Evolutionary conservation across 345 rosid species (phyloP), one percentile per base, ranked within the genome.

Genomic region (Ceriops zippeliana): DNA sequence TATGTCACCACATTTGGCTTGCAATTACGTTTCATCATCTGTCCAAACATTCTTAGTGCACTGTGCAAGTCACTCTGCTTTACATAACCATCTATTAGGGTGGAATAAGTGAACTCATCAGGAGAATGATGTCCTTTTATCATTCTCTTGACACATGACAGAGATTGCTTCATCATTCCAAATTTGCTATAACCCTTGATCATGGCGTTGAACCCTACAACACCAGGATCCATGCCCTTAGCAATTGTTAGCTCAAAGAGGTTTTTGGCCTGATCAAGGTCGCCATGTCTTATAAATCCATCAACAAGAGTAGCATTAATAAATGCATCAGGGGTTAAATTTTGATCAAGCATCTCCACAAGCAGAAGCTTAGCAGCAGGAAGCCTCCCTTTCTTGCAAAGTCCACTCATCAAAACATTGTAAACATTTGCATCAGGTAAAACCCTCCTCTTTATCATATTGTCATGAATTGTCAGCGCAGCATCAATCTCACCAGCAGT

Each of bases 151-250:
- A 87, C 58, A 47, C 81, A 88, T 28, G 61, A 47, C 53, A 91
- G 65, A 13, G 95, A 96, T 42, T 89, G 87, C 21, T 73, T 76
- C 86, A 91, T 81, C 89, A 70, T 80, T 58, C 98, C 97, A 6
- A 71, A 79, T 79, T 86, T 87, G 79, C 98, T 88, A 75, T 81
- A 91, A 70, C 96, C 95, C 80, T 89, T 93, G 61, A 93, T 89
- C 98, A 91, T 82, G 73, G 86, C 83, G 60, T 93, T 93, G 73
- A 82, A 81, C 61, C 83, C 95, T 58, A 89, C 95, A 10, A 81
- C 78, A 75, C 83, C 90, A 61, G 80, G 88, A 78, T 86, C 79
- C 64, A 85, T 71, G 65, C 89, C 85, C 70, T 89, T 82, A 62
- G 68, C 83, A 58, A 84, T 66, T 24, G 91, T 76, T 57, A 83